phyloP scores from a whole-genome alignment of 2,329 filamentous ascomycete genomes.

The Fusarium hainanense region DNA sequence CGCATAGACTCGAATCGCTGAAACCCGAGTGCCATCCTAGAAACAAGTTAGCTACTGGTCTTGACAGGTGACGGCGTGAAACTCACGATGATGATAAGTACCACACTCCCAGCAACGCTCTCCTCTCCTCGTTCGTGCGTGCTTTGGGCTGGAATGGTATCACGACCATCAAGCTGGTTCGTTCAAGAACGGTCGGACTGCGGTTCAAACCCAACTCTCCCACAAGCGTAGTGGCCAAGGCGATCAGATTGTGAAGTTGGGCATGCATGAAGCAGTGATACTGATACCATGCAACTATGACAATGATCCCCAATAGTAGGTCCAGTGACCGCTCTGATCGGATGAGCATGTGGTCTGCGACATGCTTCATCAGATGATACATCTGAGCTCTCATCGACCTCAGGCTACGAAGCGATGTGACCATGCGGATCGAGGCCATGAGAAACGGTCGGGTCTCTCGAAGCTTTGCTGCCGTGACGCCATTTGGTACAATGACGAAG shows the following conservation, averaged over 20 bases:
- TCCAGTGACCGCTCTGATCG: constrained; percentile 63
- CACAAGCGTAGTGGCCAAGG: constrained; percentile 59
- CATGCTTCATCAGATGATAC: constrained; percentile 58
- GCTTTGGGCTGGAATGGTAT: constrained; percentile 52
- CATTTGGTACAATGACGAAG: constrained; percentile 58
- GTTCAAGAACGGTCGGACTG: constrained; percentile 55
- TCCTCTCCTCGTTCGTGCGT: constrained; percentile 63
- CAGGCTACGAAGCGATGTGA: constrained; percentile 60
- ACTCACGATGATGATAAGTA: constrained; percentile 65
- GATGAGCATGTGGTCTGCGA: constrained; percentile 62
- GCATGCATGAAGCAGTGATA: constrained; percentile 65
- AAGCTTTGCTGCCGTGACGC: constrained; percentile 52
- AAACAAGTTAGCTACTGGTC: constrained; percentile 9
- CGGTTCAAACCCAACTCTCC: constrained; percentile 60
- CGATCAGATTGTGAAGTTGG: constrained; percentile 63
- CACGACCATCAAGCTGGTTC: constrained; percentile 56
- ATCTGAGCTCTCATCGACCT: constrained; percentile 63
- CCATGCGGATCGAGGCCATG: constrained; percentile 62
- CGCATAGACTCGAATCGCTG: constrained; percentile 60
- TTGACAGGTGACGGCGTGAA: fast-evolving
- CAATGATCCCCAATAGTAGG: constrained; percentile 60
- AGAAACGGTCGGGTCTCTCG: constrained; percentile 58
- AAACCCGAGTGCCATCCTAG: constrained; percentile 57
- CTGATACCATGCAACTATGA: constrained; percentile 64
- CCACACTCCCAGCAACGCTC: constrained; percentile 65